phyloP scores from a whole-genome alignment of 306 rosid species.

The Castanea crenata region DNA sequence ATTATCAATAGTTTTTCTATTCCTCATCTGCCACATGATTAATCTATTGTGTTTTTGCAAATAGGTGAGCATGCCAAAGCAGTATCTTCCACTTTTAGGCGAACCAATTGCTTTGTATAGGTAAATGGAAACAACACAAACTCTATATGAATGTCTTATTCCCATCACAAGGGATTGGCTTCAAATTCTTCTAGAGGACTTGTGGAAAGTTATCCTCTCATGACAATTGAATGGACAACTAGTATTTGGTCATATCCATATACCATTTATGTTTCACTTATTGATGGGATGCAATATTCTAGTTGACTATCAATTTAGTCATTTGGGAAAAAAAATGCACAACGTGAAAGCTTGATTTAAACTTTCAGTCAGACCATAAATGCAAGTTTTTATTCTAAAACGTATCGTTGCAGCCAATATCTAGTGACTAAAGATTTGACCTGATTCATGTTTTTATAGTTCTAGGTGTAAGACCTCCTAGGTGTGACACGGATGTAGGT shows the following conservation, averaged over 20 bases:
- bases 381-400: neutral
- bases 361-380: neutral
- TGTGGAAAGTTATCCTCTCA: neutral
- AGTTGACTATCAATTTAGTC: neutral
- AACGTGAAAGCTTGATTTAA: neutral
- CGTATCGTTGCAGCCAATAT: neutral
- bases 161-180: neutral
- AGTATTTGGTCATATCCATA: neutral
- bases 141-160: conserved; percentile 8
- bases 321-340: neutral
- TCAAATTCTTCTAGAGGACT: neutral
- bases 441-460: neutral
- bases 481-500: neutral
- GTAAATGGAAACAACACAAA: conserved; percentile 33
- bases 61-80: conserved; percentile 93
- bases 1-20: neutral
- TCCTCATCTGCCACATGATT: conserved; percentile 6
- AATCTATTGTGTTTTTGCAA: conserved; percentile 27
- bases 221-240: neutral
- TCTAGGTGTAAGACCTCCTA: neutral
- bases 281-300: neutral
- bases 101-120: conserved; percentile 89
- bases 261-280: neutral
- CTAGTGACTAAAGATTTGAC: neutral
- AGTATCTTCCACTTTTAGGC: conserved; percentile 87